Percentiles rank a stretch among this genome's conserved stretches.
These are phyloP conservation scores for Alternaria gaisen DNA, from an alignment of 2,329 filamentous ascomycete genomes.

Conservation along the genomic window DNA sequence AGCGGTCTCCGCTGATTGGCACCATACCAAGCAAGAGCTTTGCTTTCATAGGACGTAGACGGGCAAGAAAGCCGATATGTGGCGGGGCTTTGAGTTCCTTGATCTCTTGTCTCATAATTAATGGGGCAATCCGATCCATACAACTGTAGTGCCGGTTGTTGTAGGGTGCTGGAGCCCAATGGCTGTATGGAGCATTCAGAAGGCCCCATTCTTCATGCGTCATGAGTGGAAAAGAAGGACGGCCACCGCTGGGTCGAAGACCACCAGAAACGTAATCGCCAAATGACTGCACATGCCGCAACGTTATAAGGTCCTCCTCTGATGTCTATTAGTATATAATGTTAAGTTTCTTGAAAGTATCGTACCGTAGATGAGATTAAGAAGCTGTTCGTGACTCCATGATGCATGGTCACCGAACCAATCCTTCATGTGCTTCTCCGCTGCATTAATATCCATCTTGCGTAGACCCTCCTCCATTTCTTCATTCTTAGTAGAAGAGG, in stretches of 20 bases:
- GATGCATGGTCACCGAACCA: constrained; percentile 21
- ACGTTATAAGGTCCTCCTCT: constrained; percentile 13
- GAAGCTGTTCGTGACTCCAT: constrained; percentile 22
- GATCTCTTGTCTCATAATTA: background rate
- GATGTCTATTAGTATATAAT: background rate
- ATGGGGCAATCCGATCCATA: background rate
- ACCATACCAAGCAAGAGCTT: constrained; percentile 29
- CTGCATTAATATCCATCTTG: constrained; percentile 19
- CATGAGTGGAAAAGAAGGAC: constrained; percentile 16
- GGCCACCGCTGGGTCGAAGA: constrained; percentile 8
- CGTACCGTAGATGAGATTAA: constrained; percentile 11
- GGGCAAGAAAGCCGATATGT: constrained; percentile 11
- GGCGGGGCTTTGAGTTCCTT: background rate
- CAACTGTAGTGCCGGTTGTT: background rate
- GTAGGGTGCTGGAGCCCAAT: constrained; percentile 14
- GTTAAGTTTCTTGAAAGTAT: background rate
- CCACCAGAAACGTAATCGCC: constrained; percentile 12
- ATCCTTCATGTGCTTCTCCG: constrained; percentile 19
- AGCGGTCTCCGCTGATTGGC: constrained; percentile 26
- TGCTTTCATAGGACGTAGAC: constrained; percentile 20
- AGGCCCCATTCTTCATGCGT: constrained; percentile 18
- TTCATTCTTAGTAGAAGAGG: background rate
- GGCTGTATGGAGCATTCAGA: constrained; percentile 7
- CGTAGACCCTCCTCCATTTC: background rate
- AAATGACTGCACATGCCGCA: constrained; percentile 1